Evolutionary conservation across 257 asterid genomes (phyloP).

Genomic region (Cordia subcordata): DNA sequence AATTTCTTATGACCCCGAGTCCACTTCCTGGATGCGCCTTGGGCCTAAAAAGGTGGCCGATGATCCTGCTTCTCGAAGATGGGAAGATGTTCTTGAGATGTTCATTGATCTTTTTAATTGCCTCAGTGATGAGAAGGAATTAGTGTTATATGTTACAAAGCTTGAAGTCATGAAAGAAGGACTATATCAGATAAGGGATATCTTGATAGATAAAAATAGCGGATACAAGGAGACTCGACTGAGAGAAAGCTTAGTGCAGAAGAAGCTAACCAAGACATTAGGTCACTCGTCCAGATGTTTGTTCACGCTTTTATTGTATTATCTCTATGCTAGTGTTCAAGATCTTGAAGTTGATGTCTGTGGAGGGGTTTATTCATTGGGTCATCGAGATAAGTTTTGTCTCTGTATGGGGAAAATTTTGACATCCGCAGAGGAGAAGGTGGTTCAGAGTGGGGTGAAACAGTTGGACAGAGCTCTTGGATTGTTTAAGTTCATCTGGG

Average conservation of each 20-base stretch:
- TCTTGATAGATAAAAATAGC: conserved; percentile 57
- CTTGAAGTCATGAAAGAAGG: conserved; percentile 86
- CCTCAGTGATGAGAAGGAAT: conserved; percentile 38
- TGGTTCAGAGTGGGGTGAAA: conserved; percentile 54
- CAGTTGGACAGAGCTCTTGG: conserved; percentile 70
- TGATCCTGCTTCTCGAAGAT: conserved; percentile 33
- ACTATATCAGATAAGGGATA: conserved; percentile 65
- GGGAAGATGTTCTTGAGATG: conserved; percentile 71
- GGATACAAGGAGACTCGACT: conserved; percentile 67
- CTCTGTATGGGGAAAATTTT: conserved; percentile 77
- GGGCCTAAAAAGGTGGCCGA: conserved; percentile 39
- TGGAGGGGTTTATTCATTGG: conserved; percentile 59
- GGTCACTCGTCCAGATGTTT: conserved; percentile 79
- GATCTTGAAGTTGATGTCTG: conserved; percentile 74
- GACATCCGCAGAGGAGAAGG: conserved; percentile 56
- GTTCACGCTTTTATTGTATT: conserved; percentile 64
- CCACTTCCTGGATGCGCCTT: conserved; percentile 89
- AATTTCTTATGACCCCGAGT: conserved; percentile 49
- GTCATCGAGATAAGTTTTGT: conserved; percentile 36
- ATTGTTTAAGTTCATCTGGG: conserved; percentile 83
- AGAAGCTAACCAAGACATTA: conserved; percentile 58
- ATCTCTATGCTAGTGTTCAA: conserved; percentile 50
- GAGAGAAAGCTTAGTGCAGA: conserved; percentile 69
- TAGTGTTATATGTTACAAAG: conserved; percentile 41
- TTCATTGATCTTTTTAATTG: conserved; percentile 31